Conservation (phyloP, 2,329 filamentous ascomycete species). For the Pseudonectria foliicola region DNA sequence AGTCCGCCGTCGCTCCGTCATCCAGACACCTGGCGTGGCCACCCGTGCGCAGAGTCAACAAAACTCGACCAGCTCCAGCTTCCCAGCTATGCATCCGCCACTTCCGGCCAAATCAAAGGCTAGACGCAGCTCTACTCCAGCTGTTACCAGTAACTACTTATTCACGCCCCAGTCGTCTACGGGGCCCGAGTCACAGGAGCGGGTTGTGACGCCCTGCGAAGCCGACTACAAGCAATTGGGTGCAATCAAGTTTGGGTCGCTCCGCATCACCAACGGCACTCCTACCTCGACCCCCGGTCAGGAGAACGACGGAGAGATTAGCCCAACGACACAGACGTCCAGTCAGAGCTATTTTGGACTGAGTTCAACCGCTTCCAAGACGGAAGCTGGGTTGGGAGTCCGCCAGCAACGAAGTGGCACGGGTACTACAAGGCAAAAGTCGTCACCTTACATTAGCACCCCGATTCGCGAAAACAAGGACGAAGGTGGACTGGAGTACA, state of each 20-base stretch:
- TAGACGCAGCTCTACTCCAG: constrained; percentile 33
- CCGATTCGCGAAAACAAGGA: constrained; percentile 14
- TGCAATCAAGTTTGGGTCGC: constrained; percentile 54
- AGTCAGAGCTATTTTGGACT: constrained; percentile 6
- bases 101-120: constrained; percentile 33
- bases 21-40: constrained; percentile 43
- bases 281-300: constrained; percentile 39
- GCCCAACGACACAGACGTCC: constrained; percentile 5
- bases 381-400: too few species aligned
- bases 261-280: constrained; percentile 55
- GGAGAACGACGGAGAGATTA: constrained; percentile 11
- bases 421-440: too few species aligned
- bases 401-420: too few species aligned
- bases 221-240: constrained; percentile 53
- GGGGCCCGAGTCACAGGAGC: constrained; percentile 13
- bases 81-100: constrained; percentile 31
- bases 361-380: too few species aligned
- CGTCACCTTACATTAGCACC: too few species aligned
- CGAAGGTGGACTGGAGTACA: constrained; percentile 38
- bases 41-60: constrained; percentile 29
- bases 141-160: constrained; percentile 24
- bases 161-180: constrained; percentile 26
- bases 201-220: constrained; percentile 38
- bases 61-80: constrained; percentile 24
- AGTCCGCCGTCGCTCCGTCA: constrained; percentile 40